Percentiles rank a stretch among this genome's conserved stretches.
Evolutionary conservation across 140 eudicot species (phyloP).

Genomic region (Flaveria floridana): DNA sequence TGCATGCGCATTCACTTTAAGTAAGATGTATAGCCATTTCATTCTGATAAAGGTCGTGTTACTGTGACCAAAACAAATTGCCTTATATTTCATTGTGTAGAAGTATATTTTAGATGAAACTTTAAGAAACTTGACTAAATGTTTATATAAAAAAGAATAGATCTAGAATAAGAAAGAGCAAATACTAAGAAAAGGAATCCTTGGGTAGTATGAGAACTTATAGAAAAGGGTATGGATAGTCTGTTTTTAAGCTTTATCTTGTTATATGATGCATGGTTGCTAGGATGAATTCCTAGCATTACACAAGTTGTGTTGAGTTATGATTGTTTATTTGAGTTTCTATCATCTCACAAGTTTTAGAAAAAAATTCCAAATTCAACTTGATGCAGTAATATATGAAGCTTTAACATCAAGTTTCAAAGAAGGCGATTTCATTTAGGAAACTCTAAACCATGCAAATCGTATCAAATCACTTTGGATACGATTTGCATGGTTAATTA

Average conservation of each 20-base stretch:
- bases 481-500: slow-evolving; percentile 1
- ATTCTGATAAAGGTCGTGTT: not conserved
- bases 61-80: slow-evolving; percentile 16
- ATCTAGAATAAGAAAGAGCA: slow-evolving; percentile 1
- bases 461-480: not conserved
- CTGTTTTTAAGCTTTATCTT: not conserved
- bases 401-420: not conserved
- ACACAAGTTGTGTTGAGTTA: not conserved
- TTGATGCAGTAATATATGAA: not conserved
- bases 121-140: not conserved
- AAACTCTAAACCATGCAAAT: not conserved
- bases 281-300: slow-evolving; percentile 10
- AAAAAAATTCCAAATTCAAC: not conserved
- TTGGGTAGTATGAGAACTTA: slow-evolving; percentile 2
- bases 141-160: not conserved
- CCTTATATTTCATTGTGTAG: slow-evolving; percentile 9
- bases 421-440: not conserved
- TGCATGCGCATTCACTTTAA: not conserved
- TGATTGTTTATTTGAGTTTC: not conserved
- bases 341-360: not conserved
- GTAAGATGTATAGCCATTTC: slow-evolving; percentile 5
- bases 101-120: not conserved
- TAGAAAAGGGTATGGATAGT: not conserved
- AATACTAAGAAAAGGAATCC: not conserved
- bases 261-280: not conserved